These are phyloP conservation scores for Paecilomyces formosus DNA, from an alignment of 2,329 filamentous ascomycete species.

Conservation along the genomic window DNA sequence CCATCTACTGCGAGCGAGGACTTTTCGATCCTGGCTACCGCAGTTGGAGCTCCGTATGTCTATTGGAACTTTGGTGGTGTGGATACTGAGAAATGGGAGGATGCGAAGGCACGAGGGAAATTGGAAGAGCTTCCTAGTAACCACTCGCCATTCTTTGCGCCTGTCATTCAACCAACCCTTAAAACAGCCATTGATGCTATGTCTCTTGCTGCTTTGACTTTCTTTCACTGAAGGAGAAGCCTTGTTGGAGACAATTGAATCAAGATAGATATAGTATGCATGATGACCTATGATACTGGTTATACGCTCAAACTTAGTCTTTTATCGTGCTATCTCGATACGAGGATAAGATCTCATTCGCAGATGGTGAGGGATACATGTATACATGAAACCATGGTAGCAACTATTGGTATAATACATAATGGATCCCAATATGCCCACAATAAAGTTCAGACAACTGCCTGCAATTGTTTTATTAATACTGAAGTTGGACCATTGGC, in stretches of 20 bases:
- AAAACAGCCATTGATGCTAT: slow-evolving; percentile 44
- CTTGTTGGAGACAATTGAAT: slow-evolving; percentile 1
- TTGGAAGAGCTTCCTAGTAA: slow-evolving; percentile 48
- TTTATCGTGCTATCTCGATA: too few relatives aligned
- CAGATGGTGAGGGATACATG: too few relatives aligned
- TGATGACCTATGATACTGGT: neutral
- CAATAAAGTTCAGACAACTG: neutral
- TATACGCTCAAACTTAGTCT: too few relatives aligned
- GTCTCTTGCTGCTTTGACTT: slow-evolving; percentile 42
- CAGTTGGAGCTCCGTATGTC: slow-evolving; percentile 41
- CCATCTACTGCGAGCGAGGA: slow-evolving; percentile 48
- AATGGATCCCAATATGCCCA: too few relatives aligned
- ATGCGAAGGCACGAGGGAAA: slow-evolving; percentile 38
- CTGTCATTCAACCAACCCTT: slow-evolving; percentile 50
- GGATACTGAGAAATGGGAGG: slow-evolving; percentile 42
- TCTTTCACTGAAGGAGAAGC: slow-evolving; percentile 8
- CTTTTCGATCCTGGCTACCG: slow-evolving; percentile 48
- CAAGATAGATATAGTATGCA: slow-evolving; percentile 8
- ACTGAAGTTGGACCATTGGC: too few relatives aligned
- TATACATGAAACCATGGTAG: too few relatives aligned
- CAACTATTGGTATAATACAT: too few relatives aligned
- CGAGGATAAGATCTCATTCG: too few relatives aligned
- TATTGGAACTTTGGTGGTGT: slow-evolving; percentile 53
- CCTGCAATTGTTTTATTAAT: neutral
- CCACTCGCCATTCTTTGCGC: slow-evolving; percentile 52